Evolutionary conservation across 129 eudicot species (phyloP), one percentile per base, ranked within the genome.

Genomic region (Tagetes erecta): DNA sequence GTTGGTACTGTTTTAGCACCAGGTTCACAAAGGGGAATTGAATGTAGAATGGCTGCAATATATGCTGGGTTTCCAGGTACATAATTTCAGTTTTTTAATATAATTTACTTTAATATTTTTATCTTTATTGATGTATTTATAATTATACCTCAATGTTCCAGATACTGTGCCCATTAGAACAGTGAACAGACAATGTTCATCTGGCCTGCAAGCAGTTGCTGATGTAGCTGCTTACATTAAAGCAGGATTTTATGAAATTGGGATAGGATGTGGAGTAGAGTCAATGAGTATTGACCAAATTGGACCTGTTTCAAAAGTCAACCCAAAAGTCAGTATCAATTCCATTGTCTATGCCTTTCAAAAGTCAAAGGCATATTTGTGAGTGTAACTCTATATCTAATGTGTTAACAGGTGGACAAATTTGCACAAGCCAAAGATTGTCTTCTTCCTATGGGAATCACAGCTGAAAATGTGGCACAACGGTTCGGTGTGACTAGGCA

Each of bases 11-110:
- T 91, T 77, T 44, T 91, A 72, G 90, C 96, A 68, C 95, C 95
- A 49, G 97, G 97, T 73, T 91, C 97, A 8, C 77, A 70, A 35
- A 86, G 96, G 79, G 97, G 88, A 55, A 91, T 78, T 1, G 97
- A 91, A 52, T 91, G 97, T 73, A 78, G 97, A 65, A 91, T 91
- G 95, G 97, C 95, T 51, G 87, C 97, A 68, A 59, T 88, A 9
- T 91, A 84, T 80, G 97, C 97, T 44, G 97, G 97, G 77, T 88
- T 91, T 70, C 97, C 97, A 46, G 97, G 97, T 91, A 64, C 30
- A 11, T 20, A 20, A 20, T 0, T 20, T 20, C 27, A 20, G 31
- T 13, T 33, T 9, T 4, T 73, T 59, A 0, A 13, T 13, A 13
- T 36, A 14, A 11, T 42, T 40, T 14, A 44, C 38, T 30, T 38